Base-by-base conservation (phyloP, 257 asterid genomes). In the Ajuga chamaepitys region DNA sequence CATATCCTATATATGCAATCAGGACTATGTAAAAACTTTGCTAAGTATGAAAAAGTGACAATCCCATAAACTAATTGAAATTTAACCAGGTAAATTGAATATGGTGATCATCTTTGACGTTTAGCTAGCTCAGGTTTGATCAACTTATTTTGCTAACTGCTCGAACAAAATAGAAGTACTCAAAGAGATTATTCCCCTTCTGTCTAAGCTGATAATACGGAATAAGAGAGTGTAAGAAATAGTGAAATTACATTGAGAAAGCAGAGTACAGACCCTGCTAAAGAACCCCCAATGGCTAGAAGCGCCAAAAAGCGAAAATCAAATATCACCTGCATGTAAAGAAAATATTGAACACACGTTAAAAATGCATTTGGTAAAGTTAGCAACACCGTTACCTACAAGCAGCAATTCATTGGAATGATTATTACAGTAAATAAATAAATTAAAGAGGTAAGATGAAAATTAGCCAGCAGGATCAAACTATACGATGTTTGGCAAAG, bases 301-400 rank as follows among this genome's bases (percentile, higher is more conserved):
- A 90, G 97, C 12, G 97, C 95, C 85, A 90, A 64, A 72, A 90
- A 90, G 7, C 97, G 90, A 5, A 90, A 90, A 73, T 90, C 95
- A 58, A 90, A 90, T 80, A 90, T 90, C 30, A 68, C 74, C 95
- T 90, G 86, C 78, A 45, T 11, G 58, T 25, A 60, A 13, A 21
- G 42, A 63, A 50, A 17, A 69, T 38, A 24, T 14, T 20, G 50
- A 41, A n/a, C 44, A 47, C 6, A 10, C 5, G 40, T 21, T 35
- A 7, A 20, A 3, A 59, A 26, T 32, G 59, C 20, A 18, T 30
- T 22, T 44, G 58, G 42, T 44, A 22, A 41, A 62, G 7, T 45
- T 22, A 60, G 52, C 14, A 4, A 56, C 26, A 56, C 11, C 6
- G n/a, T n/a, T n/a, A 28, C 22, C 41, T 32, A 14, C 17, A 11